Evolutionary conservation across 2,329 filamentous ascomycete genomes (phyloP), one percentile per base, ranked within the genome.

Genomic region (Ophiostoma populinum): DNA sequence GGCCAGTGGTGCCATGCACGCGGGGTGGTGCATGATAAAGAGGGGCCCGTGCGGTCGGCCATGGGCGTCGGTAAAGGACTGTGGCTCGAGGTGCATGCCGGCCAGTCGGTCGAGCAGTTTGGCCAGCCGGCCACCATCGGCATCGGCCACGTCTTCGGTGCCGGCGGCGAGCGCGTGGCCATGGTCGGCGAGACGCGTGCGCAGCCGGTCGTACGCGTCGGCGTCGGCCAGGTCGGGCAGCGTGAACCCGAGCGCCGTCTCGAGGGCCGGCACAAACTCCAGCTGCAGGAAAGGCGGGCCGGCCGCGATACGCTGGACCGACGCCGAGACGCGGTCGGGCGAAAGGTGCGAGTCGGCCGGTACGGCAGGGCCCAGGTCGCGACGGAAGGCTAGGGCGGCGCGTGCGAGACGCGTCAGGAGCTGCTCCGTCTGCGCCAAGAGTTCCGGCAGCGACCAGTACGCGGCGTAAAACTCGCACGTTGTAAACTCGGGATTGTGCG

Each of bases 391-490:
- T 35, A 64, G 19, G 3, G 57, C 49, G 35, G 65, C 71, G 5
- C 58, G 54, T 7, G 52, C 49, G 22, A 70, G 49, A 29, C 67
- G 61, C 26, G 54, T 47, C 21, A 94, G 55, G 32, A 95, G 56
- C 11, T 65, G 59, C 52, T 90, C 80, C 1, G 87, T 95, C 51
- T 75, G 70, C 15, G 55, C 51, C 49, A 92, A 85, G 34, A 95
- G 60, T 27, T 80, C 70, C 24, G 74, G 60, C 0, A 94, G 65
- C 43, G 77, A 80, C 40, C 78, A 74, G 48, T 86, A 92, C 3
- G 86, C 77, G 41, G 80, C 76, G 56, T 98, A 98, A 57, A 93
- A 95, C 57, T 98, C 90, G 61, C 87, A 95, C 40, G 82, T 95
- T 29, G 81, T 90, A 57, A 95, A 98, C 51, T 98, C 90, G 0